Conservation (phyloP, 345 rosid species). For the Corchorus capsularis region DNA sequence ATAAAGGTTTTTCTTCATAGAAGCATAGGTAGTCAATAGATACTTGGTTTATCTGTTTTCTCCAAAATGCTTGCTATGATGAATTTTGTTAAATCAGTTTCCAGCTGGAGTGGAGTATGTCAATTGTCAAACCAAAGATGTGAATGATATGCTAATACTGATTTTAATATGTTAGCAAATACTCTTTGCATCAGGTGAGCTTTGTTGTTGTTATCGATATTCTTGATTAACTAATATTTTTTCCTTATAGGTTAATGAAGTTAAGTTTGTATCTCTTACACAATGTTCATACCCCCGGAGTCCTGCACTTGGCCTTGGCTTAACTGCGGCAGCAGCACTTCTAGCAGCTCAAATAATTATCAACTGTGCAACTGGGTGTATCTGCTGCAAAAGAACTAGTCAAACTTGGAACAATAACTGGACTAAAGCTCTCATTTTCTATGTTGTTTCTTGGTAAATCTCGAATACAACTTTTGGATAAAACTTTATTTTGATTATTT, state of each 20-base stretch:
- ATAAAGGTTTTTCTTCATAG: neutral
- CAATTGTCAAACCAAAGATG: neutral
- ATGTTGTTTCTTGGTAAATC: slow-evolving; percentile 75
- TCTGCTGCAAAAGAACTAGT: slow-evolving; percentile 70
- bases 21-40: neutral
- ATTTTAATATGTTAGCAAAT: neutral
- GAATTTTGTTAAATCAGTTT: neutral
- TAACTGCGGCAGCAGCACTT: slow-evolving; percentile 66
- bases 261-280: slow-evolving; percentile 40
- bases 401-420: slow-evolving; percentile 59
- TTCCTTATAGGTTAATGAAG: slow-evolving; percentile 61
- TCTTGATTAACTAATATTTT: neutral
- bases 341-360: slow-evolving; percentile 64
- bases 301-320: slow-evolving; percentile 71
- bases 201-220: too few species aligned
- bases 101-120: neutral
- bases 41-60: neutral
- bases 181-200: neutral
- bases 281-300: slow-evolving; percentile 71
- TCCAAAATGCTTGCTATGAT: neutral
- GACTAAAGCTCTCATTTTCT: slow-evolving; percentile 65
- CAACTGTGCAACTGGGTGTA: slow-evolving; percentile 65
- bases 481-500: neutral
- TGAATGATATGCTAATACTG: neutral
- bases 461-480: neutral